phyloP scores from a whole-genome alignment of 23 red algal species.

The Gracilariopsis chorda region DNA sequence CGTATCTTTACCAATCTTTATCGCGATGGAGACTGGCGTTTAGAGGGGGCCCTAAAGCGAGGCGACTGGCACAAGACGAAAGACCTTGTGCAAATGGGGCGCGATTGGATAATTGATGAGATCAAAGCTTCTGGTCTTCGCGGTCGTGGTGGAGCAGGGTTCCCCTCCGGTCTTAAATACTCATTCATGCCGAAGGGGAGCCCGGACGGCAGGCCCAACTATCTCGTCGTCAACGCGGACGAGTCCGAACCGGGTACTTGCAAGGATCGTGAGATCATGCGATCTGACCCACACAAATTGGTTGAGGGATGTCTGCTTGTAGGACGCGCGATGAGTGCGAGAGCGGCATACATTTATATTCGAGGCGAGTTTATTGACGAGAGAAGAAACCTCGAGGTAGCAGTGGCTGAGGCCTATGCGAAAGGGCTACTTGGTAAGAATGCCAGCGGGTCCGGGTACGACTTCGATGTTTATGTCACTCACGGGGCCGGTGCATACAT shows the following conservation, averaged over 20 bases:
- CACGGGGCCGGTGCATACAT: constrained; percentile 98
- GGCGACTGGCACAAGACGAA: constrained; percentile 99
- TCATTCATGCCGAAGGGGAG: constrained; percentile 94
- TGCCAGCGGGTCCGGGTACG: constrained; percentile 83
- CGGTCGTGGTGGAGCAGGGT: constrained; percentile 95
- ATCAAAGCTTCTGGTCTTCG: constrained; percentile 94
- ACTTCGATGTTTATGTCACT: constrained; percentile 97
- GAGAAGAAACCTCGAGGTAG: constrained; percentile 76
- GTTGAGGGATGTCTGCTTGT: constrained; percentile 91
- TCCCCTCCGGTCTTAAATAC: constrained; percentile 95
- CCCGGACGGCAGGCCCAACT: constrained; percentile 86
- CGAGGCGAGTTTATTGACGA: constrained; percentile 98
- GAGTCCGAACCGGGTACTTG: constrained; percentile 98
- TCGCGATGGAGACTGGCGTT: constrained; percentile 68
- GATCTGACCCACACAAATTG: constrained; percentile 97
- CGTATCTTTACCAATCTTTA: constrained; percentile 98
- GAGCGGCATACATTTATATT: constrained; percentile 92
- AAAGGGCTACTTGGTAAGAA: constrained; percentile 94
- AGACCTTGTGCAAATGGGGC: constrained; percentile 90
- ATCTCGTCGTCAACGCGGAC: constrained; percentile 99
- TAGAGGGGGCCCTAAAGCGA: constrained; percentile 87
- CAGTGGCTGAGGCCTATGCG: constrained; percentile 83
- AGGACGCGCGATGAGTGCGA: constrained; percentile 88
- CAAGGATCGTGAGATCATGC: constrained; percentile 99
- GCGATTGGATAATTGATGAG: constrained; percentile 93